Base-by-base conservation (phyloP, 345 rosid genomes). In the Arabidopsis arenosa region DNA sequence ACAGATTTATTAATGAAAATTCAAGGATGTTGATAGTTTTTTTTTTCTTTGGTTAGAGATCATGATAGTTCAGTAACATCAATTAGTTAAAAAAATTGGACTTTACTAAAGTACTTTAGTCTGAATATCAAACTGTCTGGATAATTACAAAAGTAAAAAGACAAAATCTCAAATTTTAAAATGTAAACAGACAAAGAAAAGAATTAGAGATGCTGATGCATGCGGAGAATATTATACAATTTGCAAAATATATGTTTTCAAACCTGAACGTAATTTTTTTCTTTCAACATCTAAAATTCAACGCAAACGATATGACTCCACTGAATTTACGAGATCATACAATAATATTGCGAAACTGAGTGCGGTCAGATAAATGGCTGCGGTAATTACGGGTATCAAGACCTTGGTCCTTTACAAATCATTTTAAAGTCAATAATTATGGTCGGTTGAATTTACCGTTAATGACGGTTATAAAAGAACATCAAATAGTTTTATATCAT, bases 391-490 rank as follows among this genome's bases (percentile, higher is more conserved):
- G 79, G 79, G 41, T 12, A 30, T 48, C 51, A 56, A 3, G 59
- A 75, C 41, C 1, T 52, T 49, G 8, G 67, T 39, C 18, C 14
- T 41, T 60, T 32, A 21, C 12, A 49, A 49, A 5, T 5, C 26
- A 41, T 11, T 61, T 13, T 36, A 5, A 30, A 44, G 18, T 53
- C n/a, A 44, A 10, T 60, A 21, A 26, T 26, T 17, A 4, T 71
- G 80, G 76, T 71, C 67, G 80, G 76, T 65, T 51, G 33, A 52
- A 71, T 32, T 47, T 41, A 70, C 80, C 80, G 80, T 64, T 71
- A 64, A 48, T 71, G 40, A 71, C 80, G 72, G 76, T 71, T 77
- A 48, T 54, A 14, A 68, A 41, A 40, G 6, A 60, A 63, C 60
- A 63, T 45, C 39, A 2, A 63, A 55, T 23, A 14, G 32, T 60